Evolutionary conservation across 1,284 basidiomycete species (phyloP).

Genomic region (Cutaneotrichosporon daszewskae): DNA sequence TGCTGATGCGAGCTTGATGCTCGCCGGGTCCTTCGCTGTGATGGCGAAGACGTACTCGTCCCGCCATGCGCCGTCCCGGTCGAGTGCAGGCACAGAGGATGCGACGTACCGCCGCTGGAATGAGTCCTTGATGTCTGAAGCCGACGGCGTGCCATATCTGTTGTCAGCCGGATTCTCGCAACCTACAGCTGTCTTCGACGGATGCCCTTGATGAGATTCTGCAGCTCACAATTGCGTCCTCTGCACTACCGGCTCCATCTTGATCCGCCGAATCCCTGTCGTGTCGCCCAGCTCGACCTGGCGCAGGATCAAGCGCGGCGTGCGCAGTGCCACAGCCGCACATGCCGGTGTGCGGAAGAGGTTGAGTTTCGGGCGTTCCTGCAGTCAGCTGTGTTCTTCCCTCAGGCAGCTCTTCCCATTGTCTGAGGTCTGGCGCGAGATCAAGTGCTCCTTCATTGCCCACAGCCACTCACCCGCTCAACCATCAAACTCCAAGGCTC

Average conservation of each 20-base stretch:
- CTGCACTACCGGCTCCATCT: constrained; percentile 43
- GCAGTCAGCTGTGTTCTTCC: constrained; percentile 6
- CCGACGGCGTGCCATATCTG: constrained; percentile 32
- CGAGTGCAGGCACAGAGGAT: constrained; percentile 6
- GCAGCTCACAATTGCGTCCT: constrained; percentile 38
- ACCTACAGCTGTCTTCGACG: background rate
- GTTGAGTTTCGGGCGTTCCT: constrained; percentile 17
- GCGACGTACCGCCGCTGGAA: constrained; percentile 37
- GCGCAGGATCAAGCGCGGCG: constrained; percentile 29
- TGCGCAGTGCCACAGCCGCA: constrained; percentile 23
- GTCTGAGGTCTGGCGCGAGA: too few species aligned
- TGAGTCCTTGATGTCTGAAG: constrained; percentile 28
- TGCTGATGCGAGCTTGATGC: constrained; percentile 17
- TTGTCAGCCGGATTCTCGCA: background rate
- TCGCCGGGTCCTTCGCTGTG: constrained; percentile 29
- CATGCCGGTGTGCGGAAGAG: constrained; percentile 34
- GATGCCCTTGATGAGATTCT: background rate
- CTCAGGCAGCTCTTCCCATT: background rate
- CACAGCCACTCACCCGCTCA: constrained; percentile 18
- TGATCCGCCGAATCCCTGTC: constrained; percentile 35
- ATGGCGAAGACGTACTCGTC: constrained; percentile 42
- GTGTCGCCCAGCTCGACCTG: constrained; percentile 32
- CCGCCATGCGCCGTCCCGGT: constrained; percentile 12
- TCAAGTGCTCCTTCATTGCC: background rate
- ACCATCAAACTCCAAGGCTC: constrained; percentile 23